Evolutionary conservation across 2,329 filamentous ascomycete genomes (phyloP).

Genomic region (Coniochaeta prunicola): DNA sequence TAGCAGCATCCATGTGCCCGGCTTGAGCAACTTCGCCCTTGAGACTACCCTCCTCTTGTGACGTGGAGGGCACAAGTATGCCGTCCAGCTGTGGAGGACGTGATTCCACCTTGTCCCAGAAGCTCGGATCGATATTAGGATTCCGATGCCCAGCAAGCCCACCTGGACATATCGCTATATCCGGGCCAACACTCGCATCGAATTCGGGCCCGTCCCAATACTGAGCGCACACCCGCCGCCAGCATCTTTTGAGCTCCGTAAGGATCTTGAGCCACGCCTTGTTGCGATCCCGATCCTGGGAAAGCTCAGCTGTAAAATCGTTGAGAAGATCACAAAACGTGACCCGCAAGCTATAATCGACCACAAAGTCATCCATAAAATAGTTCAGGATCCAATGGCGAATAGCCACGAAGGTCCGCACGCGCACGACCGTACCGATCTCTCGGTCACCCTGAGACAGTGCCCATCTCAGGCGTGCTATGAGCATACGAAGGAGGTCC

Average conservation of each 20-base stretch:
- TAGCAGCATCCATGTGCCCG: slow-evolving; percentile 39
- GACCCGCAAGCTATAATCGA: slow-evolving; percentile 64
- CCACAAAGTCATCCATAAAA: slow-evolving; percentile 87
- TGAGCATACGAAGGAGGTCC: slow-evolving; percentile 74
- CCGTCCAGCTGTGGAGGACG: slow-evolving; percentile 38
- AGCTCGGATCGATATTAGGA: slow-evolving; percentile 44
- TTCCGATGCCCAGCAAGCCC: slow-evolving; percentile 59
- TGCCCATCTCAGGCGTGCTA: slow-evolving; percentile 83
- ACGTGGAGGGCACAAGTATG: slow-evolving; percentile 22
- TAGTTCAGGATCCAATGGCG: slow-evolving; percentile 98
- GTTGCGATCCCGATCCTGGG: slow-evolving; percentile 31
- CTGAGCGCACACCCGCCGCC: slow-evolving; percentile 81
- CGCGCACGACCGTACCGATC: slow-evolving; percentile 85
- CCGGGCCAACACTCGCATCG: slow-evolving; percentile 50
- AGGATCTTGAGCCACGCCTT: slow-evolving; percentile 74
- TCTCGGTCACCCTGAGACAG: slow-evolving; percentile 66
- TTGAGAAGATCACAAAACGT: slow-evolving; percentile 81
- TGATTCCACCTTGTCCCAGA: slow-evolving; percentile 40
- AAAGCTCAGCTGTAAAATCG: slow-evolving; percentile 49
- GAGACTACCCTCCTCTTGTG: slow-evolving; percentile 29
- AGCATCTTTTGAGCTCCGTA: slow-evolving; percentile 92
- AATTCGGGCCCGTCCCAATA: slow-evolving; percentile 79
- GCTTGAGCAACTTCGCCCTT: slow-evolving; percentile 38
- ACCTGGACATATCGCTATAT: slow-evolving; percentile 66
- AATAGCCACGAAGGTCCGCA: slow-evolving; percentile 89